Base-by-base conservation (phyloP, 2,329 filamentous ascomycete species). In the Ceratocystiopsis sp. region DNA sequence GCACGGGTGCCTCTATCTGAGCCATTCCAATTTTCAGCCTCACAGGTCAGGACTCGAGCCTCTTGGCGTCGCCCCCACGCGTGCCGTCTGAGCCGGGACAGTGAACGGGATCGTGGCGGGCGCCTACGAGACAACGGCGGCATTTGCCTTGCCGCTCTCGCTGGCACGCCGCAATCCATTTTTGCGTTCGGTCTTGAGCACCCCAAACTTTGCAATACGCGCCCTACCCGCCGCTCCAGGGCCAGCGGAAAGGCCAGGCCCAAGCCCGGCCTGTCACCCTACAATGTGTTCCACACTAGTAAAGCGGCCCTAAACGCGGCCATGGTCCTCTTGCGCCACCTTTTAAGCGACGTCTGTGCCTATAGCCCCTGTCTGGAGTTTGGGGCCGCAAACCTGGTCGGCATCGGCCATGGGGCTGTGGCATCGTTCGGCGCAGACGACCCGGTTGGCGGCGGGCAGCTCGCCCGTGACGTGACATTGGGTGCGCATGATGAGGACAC, bases 101-200 rank as follows among this genome's bases (percentile, higher is more conserved):
- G 73, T 62, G 53, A 59, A 72, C 40, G 57, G 69, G 48, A 75
- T 75, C 51, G 64, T 69, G 5, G 53, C 67, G 0, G 64, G 69
- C 16, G 61, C 66, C 0, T 58, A 65, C 18, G 55, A 63, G 29
- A 49, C 65, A 15, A 68, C 66, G 0, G 49, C 56, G 5, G 52
- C 54, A 0, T 61, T 66, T 44, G 48, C 56, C 14, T 68, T 69
- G 0, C 55, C 74, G 0, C 59, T 74, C 0, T 53, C 72, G 14
- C 57, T 61, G 37, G 62, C 63, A 0, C 42, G 55, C 14, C 33
- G 13, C 0, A 61, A 64, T 15, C 66, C 68, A 0, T 59, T 68
- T 7, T 50, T 73, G 40, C 47, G 70, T 32, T 73, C 73, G 54
- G 49, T 73, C 35, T 65, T 66, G 55, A 62, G 42, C 2, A 67